Percentiles rank a stretch among this genome's conserved stretches.
phyloP scores from a whole-genome alignment of 2,329 filamentous ascomycete species.

The Diaporthe citriasiana region DNA sequence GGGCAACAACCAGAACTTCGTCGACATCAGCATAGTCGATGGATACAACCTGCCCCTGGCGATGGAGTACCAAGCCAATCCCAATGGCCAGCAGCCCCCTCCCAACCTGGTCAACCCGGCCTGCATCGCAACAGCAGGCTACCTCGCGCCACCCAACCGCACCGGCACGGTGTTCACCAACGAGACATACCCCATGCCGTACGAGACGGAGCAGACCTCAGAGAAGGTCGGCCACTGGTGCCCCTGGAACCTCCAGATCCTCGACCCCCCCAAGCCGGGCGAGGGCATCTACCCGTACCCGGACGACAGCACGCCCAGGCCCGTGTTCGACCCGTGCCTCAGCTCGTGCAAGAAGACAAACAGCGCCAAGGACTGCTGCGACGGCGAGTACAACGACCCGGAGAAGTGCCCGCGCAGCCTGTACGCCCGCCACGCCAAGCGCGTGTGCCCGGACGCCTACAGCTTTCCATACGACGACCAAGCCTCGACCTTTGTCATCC shows the following conservation, averaged over 20 bases:
- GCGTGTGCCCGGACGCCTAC: slow-evolving; percentile 86
- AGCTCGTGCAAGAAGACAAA: slow-evolving; percentile 81
- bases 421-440: slow-evolving; percentile 80
- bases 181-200: slow-evolving; percentile 75
- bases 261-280: slow-evolving; percentile 77
- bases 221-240: slow-evolving; percentile 77
- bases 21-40: slow-evolving; percentile 88
- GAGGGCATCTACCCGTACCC: slow-evolving; percentile 86
- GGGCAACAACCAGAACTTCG: slow-evolving; percentile 76
- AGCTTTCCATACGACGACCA: slow-evolving; percentile 78
- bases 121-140: slow-evolving; percentile 80
- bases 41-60: slow-evolving; percentile 85
- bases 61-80: slow-evolving; percentile 65
- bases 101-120: slow-evolving; percentile 83
- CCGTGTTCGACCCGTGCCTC: slow-evolving; percentile 82
- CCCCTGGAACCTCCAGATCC: slow-evolving; percentile 81
- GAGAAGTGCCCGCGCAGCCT: slow-evolving; percentile 74
- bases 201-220: slow-evolving; percentile 72
- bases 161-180: slow-evolving; percentile 74
- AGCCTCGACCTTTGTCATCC: slow-evolving; percentile 72
- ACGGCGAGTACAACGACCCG: slow-evolving; percentile 75
- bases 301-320: slow-evolving; percentile 78
- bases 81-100: slow-evolving; percentile 76
- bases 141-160: slow-evolving; percentile 65
- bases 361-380: slow-evolving; percentile 79